These are phyloP conservation scores for Cercospora berteroae DNA, from an alignment of 2,329 filamentous ascomycete species.

Conservation along the genomic window DNA sequence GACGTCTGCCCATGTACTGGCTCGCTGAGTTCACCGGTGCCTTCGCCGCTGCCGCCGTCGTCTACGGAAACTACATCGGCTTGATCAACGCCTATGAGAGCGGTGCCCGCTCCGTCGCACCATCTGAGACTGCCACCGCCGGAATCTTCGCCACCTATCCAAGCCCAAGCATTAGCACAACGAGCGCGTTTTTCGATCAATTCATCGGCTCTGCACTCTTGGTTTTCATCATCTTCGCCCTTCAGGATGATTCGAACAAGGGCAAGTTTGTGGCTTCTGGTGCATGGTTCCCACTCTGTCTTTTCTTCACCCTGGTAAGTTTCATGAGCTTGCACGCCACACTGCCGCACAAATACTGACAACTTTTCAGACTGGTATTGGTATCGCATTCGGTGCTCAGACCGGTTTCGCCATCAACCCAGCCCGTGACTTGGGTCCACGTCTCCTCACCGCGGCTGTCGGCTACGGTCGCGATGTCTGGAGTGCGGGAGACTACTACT, in stretches of 20 bases:
- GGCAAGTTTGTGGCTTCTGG: slow-evolving; percentile 37
- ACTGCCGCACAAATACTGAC: slow-evolving; percentile 7
- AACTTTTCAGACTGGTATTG: slow-evolving; percentile 56
- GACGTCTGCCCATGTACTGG: slow-evolving; percentile 65
- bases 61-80: slow-evolving; percentile 52
- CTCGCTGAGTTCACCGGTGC: slow-evolving; percentile 65
- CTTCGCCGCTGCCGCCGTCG: slow-evolving; percentile 55
- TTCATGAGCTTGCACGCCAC: background rate
- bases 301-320: slow-evolving; percentile 60
- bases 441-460: slow-evolving; percentile 63
- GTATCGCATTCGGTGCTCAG: slow-evolving; percentile 67
- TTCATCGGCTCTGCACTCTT: slow-evolving; percentile 65
- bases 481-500: slow-evolving; percentile 63
- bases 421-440: slow-evolving; percentile 68
- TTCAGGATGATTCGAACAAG: slow-evolving; percentile 55
- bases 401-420: slow-evolving; percentile 68
- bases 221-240: slow-evolving; percentile 68
- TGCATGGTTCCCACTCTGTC: slow-evolving; percentile 56
- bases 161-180: slow-evolving; percentile 59
- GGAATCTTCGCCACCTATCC: slow-evolving; percentile 71
- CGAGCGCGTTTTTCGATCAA: slow-evolving; percentile 67
- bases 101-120: slow-evolving; percentile 61
- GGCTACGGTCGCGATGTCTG: slow-evolving; percentile 66
- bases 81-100: slow-evolving; percentile 59
- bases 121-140: slow-evolving; percentile 56